A percentile compares a stretch with the other conserved stretches of the same genome.
These are phyloP conservation scores for Tritrichomonas foetus DNA, from an alignment of 208 protist species.

Conservation along the genomic window DNA sequence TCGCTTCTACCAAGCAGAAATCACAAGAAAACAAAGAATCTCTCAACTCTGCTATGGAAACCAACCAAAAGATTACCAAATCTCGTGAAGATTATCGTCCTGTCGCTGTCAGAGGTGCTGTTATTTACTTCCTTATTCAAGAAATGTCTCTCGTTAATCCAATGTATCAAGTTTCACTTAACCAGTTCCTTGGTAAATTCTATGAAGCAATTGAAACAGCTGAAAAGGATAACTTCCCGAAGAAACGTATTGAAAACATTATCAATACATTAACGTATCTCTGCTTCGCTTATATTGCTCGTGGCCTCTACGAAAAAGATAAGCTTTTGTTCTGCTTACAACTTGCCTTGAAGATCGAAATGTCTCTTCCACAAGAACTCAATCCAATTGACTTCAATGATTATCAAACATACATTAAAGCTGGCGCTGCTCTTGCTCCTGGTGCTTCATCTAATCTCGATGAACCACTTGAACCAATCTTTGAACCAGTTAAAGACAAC, in stretches of 20 bases:
- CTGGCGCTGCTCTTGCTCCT: conserved; percentile 73
- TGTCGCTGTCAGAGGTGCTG: conserved; percentile 84
- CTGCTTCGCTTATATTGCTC: conserved; percentile 84
- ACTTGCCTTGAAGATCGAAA: conserved; percentile 83
- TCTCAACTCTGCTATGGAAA: conserved; percentile 79
- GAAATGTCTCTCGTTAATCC: conserved; percentile 89
- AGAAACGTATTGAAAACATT: conserved; percentile 86
- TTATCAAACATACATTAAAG: conserved; percentile 75
- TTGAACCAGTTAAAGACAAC: background rate
- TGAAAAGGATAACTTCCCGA: conserved; percentile 70
- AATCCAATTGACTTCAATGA: background rate
- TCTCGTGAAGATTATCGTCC: conserved; percentile 90
- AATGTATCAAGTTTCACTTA: conserved; percentile 96
- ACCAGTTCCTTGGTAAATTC: conserved; percentile 91
- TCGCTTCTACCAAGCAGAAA: conserved; percentile 90
- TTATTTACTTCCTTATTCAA: conserved; percentile 94
- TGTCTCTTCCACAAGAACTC: background rate
- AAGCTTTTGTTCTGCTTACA: conserved; percentile 89
- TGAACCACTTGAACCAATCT: background rate
- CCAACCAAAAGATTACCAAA: conserved; percentile 84
- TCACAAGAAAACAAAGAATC: conserved; percentile 85
- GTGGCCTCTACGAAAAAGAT: conserved; percentile 91
- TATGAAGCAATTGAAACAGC: conserved; percentile 74
- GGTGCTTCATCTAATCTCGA: conserved; percentile 44
- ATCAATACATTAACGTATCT: conserved; percentile 81